Evolutionary conservation across 768 basidiomycete genomes (phyloP).

Genomic region (Boletus speciosus): DNA sequence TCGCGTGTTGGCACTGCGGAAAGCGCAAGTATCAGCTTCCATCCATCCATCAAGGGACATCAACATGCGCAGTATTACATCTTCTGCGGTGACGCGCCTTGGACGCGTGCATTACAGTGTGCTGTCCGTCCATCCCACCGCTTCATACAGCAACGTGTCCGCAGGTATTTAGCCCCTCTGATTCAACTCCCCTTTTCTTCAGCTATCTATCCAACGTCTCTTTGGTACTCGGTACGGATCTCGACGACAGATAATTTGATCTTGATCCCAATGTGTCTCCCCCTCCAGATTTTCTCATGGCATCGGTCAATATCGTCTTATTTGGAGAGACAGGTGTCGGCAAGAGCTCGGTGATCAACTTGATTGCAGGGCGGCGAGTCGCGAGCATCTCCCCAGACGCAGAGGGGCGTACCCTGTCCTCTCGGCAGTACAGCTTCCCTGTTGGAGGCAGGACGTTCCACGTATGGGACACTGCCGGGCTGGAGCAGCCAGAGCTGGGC

Average conservation of each 20-base stretch:
- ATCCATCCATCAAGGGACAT: neutral
- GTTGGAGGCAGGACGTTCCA: conserved; percentile 14
- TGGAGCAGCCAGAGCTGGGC: conserved; percentile 26
- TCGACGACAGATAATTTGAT: neutral
- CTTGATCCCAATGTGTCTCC: neutral
- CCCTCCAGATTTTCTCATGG: conserved; percentile 9
- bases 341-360: conserved; percentile 31
- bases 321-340: conserved; percentile 41
- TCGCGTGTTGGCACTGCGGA: neutral
- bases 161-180: conserved; percentile 1
- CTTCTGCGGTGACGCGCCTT: neutral
- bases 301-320: conserved; percentile 36
- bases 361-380: conserved; percentile 23
- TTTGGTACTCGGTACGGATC: conserved; percentile 6
- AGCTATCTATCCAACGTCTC: neutral
- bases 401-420: conserved; percentile 34
- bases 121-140: neutral
- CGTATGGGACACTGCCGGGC: conserved; percentile 34
- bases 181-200: neutral
- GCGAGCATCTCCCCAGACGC: conserved; percentile 23
- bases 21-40: neutral
- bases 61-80: too few relatives aligned
- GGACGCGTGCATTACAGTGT: neutral
- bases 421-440: conserved; percentile 20
- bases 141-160: neutral